Evolutionary conservation across 352 stramenopile species (phyloP), one percentile per base, ranked within the genome.

Genomic region (Pythium brachiatum): DNA sequence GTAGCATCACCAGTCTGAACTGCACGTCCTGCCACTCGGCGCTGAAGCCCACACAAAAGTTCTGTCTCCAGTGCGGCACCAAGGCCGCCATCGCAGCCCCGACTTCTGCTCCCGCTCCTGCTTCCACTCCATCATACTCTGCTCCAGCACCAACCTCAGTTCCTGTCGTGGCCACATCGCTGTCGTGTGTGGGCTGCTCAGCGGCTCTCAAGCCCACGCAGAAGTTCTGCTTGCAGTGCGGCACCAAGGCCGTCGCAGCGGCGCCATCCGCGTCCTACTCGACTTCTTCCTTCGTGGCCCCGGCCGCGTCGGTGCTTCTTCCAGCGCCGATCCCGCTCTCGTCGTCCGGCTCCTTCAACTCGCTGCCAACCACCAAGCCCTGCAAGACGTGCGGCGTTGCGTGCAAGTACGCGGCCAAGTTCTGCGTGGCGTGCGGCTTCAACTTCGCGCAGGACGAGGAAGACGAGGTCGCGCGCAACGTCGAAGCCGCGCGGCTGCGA

Each of bases 191-290:
- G 7, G 76, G 59, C 51, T 94, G 85, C 64, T 66, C 47, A 7
- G 70, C 79, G 16, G 36, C 79, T 34, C 63, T 91, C 31, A 90
- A 90, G 50, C 71, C 78, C 0, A 63, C 72, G 11, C 76, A 89
- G 36, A 94, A 94, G 43, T 94, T 92, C 46, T 94, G 85, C 66
- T 46, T 90, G 16, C 81, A 89, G 44, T 94, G 85, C 52, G 85
- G 85, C 43, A 89, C 81, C 12, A 87, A 87, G 47, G 79, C 32
- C 16, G 57, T 52, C 32, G 57, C 57, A 12, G 15, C 61, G 8
- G 13, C 73, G 21, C 52, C 65, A 9, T 38, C 67, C 16, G 69
- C 65, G 16, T 70, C 74, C 0, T 61, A 50, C 5, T 62, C 50
- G 9, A 54, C 67, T 26, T 74, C 72, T 9, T 62, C 72, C 39